Evolutionary conservation across 495 filamentous ascomycete species (phyloP).

Genomic region (Geoglossum glabrum): DNA sequence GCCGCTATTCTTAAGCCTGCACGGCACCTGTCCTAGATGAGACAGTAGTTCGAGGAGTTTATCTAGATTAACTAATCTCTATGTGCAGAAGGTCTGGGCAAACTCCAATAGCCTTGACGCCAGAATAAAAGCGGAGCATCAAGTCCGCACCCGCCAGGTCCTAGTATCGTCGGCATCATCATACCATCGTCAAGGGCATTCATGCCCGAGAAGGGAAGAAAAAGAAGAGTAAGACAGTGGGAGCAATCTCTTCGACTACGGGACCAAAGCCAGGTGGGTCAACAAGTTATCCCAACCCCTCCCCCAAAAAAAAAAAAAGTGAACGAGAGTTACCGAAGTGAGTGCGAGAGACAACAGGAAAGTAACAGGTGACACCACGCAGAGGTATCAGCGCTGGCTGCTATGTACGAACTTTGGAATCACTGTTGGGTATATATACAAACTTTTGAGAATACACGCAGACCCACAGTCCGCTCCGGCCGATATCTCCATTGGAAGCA

Average conservation of each 20-base stretch:
- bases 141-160: not conserved
- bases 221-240: not conserved
- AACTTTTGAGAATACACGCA: not conserved
- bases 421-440: not conserved
- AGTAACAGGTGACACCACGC: not conserved
- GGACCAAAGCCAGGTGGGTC: not conserved
- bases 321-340: not conserved
- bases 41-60: not conserved
- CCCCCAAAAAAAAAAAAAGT: not conserved
- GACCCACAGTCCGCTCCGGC: not conserved
- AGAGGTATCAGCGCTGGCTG: not conserved
- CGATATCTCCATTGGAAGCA: not conserved
- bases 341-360: not conserved
- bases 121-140: not conserved
- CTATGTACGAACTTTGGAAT: not conserved
- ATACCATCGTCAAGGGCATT: not conserved
- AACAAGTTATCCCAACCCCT: not conserved
- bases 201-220: not conserved
- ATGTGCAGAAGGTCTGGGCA: not conserved
- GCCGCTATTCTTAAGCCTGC: no score
- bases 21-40: not conserved
- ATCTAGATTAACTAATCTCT: not conserved
- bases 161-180: not conserved
- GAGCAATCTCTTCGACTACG: not conserved
- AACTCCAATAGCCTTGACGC: not conserved